A percentile compares a stretch with the other conserved stretches of the same genome.
These are phyloP conservation scores for Paraconiothyrium brasiliense DNA, from an alignment of 2,329 filamentous ascomycete genomes.

Conservation along the genomic window DNA sequence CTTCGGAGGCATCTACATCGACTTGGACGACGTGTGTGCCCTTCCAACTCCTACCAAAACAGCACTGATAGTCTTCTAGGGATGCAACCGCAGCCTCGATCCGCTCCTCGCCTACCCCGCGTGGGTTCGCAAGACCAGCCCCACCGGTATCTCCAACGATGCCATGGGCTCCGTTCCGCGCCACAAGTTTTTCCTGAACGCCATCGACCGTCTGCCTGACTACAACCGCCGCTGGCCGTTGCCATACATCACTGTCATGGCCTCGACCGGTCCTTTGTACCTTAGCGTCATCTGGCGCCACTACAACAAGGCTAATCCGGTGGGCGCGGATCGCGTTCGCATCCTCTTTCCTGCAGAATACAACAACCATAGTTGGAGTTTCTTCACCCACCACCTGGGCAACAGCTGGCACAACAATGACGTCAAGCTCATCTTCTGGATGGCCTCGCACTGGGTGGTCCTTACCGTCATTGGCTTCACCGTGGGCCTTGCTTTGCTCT, in stretches of 20 bases:
- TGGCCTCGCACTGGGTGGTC: constrained; percentile 64
- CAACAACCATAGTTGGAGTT: constrained; percentile 73
- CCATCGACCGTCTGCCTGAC: constrained; percentile 72
- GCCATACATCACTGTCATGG: constrained; percentile 83
- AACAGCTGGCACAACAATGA: constrained; percentile 73
- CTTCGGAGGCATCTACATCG: constrained; percentile 83
- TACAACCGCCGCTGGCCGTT: constrained; percentile 75
- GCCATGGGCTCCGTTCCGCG: constrained; percentile 77
- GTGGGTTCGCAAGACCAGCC: constrained; percentile 75
- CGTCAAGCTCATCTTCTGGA: constrained; percentile 72
- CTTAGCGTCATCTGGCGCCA: constrained; percentile 79
- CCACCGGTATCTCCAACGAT: constrained; percentile 83
- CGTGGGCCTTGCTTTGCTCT: constrained; percentile 61
- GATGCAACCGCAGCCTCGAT: constrained; percentile 74
- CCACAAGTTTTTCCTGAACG: constrained; percentile 77
- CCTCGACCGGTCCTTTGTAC: constrained; percentile 78
- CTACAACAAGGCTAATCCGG: constrained; percentile 66
- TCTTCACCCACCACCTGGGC: constrained; percentile 73
- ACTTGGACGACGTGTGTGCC: constrained; percentile 72
- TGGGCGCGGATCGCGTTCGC: constrained; percentile 65
- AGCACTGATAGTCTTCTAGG: constrained; percentile 53
- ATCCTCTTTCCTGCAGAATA: constrained; percentile 77
- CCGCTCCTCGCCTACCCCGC: constrained; percentile 74
- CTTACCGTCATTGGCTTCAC: constrained; percentile 64
- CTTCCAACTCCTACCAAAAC: constrained; percentile 7